Evolutionary conservation across 1,139 yeast genomes (phyloP).

Genomic region (Scheffersomyces titani): DNA sequence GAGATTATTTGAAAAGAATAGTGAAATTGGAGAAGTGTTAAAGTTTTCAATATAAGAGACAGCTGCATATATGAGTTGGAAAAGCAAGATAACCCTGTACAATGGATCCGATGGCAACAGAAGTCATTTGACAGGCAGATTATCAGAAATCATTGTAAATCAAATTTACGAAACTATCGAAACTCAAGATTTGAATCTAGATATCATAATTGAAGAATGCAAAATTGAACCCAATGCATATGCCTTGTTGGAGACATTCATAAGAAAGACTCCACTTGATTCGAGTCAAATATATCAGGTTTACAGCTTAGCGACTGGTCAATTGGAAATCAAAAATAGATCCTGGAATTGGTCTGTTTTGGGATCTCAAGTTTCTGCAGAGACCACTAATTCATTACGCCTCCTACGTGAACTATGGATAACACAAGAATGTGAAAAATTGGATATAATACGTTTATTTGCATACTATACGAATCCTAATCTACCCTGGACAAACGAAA

Average conservation of each 20-base stretch:
- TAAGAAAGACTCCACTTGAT: neutral
- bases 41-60: neutral
- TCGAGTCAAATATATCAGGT: neutral
- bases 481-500: conserved; percentile 29
- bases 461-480: conserved; percentile 29
- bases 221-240: neutral
- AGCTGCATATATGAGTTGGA: neutral
- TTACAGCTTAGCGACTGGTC: neutral
- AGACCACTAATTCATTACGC: neutral
- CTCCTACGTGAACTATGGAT: neutral
- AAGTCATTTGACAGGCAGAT: neutral
- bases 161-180: no score
- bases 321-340: neutral
- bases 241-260: neutral
- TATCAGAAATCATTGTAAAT: neutral
- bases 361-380: neutral
- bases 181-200: neutral
- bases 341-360: neutral
- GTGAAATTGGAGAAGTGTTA: no score
- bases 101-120: neutral
- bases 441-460: neutral
- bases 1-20: no score
- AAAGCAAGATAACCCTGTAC: neutral
- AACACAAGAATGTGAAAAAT: neutral
- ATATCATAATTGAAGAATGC: neutral